Conservation (phyloP, 1,139 yeast genomes). For the Pichia norvegensis region DNA sequence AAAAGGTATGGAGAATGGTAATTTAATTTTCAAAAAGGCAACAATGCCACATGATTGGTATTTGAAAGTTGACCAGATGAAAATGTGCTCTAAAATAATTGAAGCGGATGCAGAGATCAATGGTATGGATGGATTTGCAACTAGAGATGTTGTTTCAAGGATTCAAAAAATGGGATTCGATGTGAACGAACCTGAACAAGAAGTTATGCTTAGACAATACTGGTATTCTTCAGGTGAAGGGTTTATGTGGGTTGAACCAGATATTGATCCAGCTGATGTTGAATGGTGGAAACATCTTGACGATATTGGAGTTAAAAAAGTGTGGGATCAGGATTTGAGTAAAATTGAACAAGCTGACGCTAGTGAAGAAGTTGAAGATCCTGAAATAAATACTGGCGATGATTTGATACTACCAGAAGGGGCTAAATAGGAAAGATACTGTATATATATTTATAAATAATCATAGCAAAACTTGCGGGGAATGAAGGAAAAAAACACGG, state of each 20-base stretch:
- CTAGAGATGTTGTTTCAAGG: constrained; percentile 28
- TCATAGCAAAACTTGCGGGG: too few species aligned
- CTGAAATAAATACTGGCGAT: constrained; percentile 27
- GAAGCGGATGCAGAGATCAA: constrained; percentile 54
- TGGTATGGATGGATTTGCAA: constrained; percentile 37
- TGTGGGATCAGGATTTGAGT: constrained; percentile 34
- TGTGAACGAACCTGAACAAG: constrained; percentile 40
- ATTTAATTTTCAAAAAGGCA: constrained; percentile 42
- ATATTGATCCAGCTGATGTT: constrained; percentile 68
- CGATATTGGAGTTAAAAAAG: constrained; percentile 23
- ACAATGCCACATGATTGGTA: constrained; percentile 61
- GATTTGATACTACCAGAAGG: background rate
- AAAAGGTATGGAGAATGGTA: constrained; percentile 53
- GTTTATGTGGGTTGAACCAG: constrained; percentile 75
- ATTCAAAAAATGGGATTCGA: constrained; percentile 27
- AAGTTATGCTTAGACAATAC: constrained; percentile 58
- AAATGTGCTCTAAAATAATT: constrained; percentile 56
- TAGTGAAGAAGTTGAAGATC: constrained; percentile 18
- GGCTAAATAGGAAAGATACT: background rate
- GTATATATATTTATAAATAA: background rate
- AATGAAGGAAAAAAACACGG: background rate
- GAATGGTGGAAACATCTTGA: constrained; percentile 39
- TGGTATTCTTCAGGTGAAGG: constrained; percentile 75
- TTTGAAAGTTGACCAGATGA: constrained; percentile 59
- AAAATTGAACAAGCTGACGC: constrained; percentile 37